Base-by-base conservation (phyloP, 1,139 yeast species). In the Lodderomyces jiufengensis region DNA sequence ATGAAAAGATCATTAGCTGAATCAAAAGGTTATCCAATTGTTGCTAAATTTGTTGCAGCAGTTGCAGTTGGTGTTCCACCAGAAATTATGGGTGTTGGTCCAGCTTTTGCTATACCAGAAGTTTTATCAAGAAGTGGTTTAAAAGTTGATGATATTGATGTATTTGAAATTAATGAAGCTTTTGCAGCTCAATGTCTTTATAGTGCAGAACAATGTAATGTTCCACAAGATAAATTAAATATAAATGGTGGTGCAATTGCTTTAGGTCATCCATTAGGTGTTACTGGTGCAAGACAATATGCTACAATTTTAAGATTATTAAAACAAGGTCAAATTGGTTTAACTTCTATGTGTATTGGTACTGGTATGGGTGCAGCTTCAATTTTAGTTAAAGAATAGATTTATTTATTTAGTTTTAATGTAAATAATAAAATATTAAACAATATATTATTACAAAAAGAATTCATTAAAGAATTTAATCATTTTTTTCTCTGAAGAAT, bases 291-390 rank as follows among this genome's bases (percentile, higher is more conserved):
- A 14, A 81, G 97, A 65, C 97, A 88, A 66, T 74, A 86, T 41
- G 90, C 97, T 33, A 90, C 97, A 6, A 66, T 90, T 43, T 63
- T 90, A 54, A 75, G 92, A 55, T 90, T 87, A 63, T 73, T 90
- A 54, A 68, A 82, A 61, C 65, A 75, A 32, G 95, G 94, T 53
- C 80, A 87, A 66, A 66, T 87, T 46, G 97, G 97, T 50, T 80
- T 90, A 42, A 85, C 95, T 21, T 84, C 95, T 46, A 90, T 90
- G 97, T 90, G 97, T 70, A 82, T 90, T 50, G 97, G 97, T 57
- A 87, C 96, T 30, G 97, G 97, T 55, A 90, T 88, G 95, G 97
- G 97, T 51, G 97, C 97, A 36, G 97, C 97, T 38, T 84, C 94
- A 21, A 68, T 88, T 37, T 73, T 88, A 52, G 73, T 87, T 37